A percentile compares a stretch with the other conserved stretches of the same genome.
Conservation (phyloP, 2,329 filamentous ascomycete genomes). For the Alternaria sp. region DNA sequence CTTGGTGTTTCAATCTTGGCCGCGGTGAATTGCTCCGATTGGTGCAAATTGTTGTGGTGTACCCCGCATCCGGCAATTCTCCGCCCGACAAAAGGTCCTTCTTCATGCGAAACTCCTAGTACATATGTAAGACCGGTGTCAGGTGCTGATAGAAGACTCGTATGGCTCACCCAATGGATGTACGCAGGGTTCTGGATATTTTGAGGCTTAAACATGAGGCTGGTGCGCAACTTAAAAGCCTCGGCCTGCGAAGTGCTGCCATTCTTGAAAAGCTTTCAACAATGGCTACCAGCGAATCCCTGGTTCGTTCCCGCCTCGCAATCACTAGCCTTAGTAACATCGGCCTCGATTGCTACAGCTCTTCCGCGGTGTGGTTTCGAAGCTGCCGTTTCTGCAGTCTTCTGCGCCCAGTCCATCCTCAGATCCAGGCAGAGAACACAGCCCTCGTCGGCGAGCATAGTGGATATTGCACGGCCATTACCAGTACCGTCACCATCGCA, state of each 20-base stretch:
- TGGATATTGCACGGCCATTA: conserved; percentile 66
- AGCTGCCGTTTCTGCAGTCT: conserved; percentile 64
- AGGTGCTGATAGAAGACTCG: background rate
- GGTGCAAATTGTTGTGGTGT: conserved; percentile 17
- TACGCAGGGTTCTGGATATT: background rate
- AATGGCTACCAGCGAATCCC: background rate
- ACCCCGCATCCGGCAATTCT: conserved; percentile 11
- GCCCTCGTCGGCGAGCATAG: conserved; percentile 67
- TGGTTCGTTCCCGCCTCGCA: conserved; percentile 53
- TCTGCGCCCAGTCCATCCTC: conserved; percentile 59
- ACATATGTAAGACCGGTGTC: background rate
- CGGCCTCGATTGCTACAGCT: conserved; percentile 58
- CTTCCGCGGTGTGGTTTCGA: conserved; percentile 46
- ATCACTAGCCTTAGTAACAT: conserved; percentile 64
- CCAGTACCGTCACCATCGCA: conserved; percentile 66
- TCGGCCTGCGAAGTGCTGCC: background rate
- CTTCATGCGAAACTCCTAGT: too few species aligned
- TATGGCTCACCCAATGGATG: background rate
- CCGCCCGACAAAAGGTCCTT: conserved; percentile 8
- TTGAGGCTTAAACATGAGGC: background rate
- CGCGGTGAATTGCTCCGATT: conserved; percentile 15
- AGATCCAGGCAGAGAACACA: conserved; percentile 68
- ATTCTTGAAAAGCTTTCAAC: too few species aligned
- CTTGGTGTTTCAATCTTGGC: conserved; percentile 4
- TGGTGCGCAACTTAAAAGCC: too few species aligned